phyloP scores from a whole-genome alignment of 164 flowering plant species.

The Piper betle region DNA sequence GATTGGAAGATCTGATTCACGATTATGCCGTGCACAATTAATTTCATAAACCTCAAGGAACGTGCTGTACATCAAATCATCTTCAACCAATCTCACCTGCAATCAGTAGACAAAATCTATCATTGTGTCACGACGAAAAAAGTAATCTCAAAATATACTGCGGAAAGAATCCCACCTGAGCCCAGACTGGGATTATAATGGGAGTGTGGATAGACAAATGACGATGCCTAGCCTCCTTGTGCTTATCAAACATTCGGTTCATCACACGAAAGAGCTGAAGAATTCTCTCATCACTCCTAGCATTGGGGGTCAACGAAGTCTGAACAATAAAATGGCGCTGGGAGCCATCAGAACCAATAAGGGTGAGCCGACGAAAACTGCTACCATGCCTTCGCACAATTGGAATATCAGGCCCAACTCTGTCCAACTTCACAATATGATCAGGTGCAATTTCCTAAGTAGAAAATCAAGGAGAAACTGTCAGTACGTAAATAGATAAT shows the following conservation, averaged over 20 bases:
- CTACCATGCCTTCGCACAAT: conserved; percentile 98
- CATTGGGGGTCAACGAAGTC: conserved; percentile 95
- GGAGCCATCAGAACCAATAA: conserved; percentile 98
- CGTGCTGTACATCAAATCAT: conserved; percentile 92
- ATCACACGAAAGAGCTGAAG: conserved; percentile 94
- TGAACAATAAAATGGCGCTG: conserved; percentile 97
- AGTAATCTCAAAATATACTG: too few species aligned
- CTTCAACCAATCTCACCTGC: conserved; percentile 99
- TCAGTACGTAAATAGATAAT: too few species aligned
- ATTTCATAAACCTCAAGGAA: conserved; percentile 98
- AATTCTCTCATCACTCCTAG: conserved; percentile 95
- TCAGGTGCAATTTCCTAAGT: conserved; percentile 95
- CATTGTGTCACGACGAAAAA: neutral
- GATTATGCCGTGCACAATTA: conserved; percentile 83
- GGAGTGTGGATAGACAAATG: conserved; percentile 90
- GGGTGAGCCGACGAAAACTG: conserved; percentile 88
- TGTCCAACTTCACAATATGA: conserved; percentile 90
- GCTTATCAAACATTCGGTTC: conserved; percentile 98
- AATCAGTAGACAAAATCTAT: neutral
- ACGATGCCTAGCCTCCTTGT: conserved; percentile 94
- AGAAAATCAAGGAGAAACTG: neutral
- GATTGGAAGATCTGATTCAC: conserved; percentile 94
- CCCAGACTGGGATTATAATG: conserved; percentile 97
- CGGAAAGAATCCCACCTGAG: conserved; percentile 51
- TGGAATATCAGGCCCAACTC: conserved; percentile 95